A percentile compares a stretch with the other conserved stretches of the same genome.
Evolutionary conservation across 129 eudicot genomes (phyloP).

Genomic region (Arctium minus): DNA sequence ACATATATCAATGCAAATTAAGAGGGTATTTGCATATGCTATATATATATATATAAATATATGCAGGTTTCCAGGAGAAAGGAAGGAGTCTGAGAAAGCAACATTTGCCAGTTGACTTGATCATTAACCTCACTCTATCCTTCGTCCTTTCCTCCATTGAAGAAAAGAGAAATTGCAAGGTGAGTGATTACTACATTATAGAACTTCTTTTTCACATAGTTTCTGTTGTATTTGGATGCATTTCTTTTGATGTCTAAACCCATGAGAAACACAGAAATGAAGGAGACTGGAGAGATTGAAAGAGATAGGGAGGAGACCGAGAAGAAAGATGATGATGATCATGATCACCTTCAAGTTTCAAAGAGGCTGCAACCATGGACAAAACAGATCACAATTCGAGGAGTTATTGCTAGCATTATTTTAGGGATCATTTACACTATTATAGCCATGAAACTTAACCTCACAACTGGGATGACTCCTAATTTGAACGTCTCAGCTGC

Average conservation of each 20-base stretch:
- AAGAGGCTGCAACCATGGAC: constrained; percentile 68
- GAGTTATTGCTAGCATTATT: constrained; percentile 49
- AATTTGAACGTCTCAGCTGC: constrained; percentile 83
- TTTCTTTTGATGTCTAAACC: not conserved
- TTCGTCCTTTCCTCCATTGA: constrained; percentile 16
- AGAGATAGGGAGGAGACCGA: constrained; percentile 25
- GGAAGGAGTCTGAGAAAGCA: constrained; percentile 14
- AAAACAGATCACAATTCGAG: constrained; percentile 70
- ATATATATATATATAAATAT: not conserved
- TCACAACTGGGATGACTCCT: constrained; percentile 71
- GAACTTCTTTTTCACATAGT: not conserved
- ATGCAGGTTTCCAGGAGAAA: not conserved
- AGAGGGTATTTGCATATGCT: not conserved
- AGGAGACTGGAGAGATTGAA: constrained; percentile 26
- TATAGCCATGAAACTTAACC: constrained; percentile 72
- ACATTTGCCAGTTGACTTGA: constrained; percentile 32
- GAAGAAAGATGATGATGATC: constrained; percentile 30
- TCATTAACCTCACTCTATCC: constrained; percentile 8
- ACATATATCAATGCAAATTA: constrained; percentile 16
- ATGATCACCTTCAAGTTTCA: constrained; percentile 13
- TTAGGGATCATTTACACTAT: constrained; percentile 66
- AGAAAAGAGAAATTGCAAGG: constrained; percentile 13
- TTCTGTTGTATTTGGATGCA: not conserved
- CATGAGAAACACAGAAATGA: constrained; percentile 20
- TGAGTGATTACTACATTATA: constrained; percentile 20